phyloP scores from a whole-genome alignment of 345 rosid species.

The Brassica carinata region DNA sequence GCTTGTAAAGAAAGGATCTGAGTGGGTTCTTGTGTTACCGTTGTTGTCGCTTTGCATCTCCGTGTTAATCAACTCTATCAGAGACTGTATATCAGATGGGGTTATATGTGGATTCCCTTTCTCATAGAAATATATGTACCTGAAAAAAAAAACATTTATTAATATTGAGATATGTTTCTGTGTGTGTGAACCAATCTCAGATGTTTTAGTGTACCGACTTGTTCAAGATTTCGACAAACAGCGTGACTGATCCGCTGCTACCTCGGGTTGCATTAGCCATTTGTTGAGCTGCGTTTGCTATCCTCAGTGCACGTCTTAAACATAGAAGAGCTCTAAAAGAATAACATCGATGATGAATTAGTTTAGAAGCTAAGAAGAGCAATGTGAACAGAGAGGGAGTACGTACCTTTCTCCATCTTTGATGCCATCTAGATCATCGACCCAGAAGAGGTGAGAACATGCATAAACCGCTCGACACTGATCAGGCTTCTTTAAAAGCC shows the following conservation, averaged over 20 bases:
- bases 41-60: slow-evolving; percentile 71
- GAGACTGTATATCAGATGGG: slow-evolving; percentile 61
- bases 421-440: slow-evolving; percentile 57
- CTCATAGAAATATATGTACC: slow-evolving; percentile 83
- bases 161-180: not conserved
- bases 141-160: slow-evolving; percentile 15
- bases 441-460: slow-evolving; percentile 94
- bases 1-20: slow-evolving; percentile 68
- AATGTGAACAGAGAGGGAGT: not conserved
- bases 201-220: slow-evolving; percentile 50
- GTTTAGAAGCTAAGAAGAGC: not conserved
- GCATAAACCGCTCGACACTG: slow-evolving; percentile 94
- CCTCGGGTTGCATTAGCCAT: slow-evolving; percentile 77
- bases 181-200: not conserved
- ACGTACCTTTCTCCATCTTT: slow-evolving; percentile 85
- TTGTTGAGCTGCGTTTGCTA: slow-evolving; percentile 92
- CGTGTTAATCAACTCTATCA: slow-evolving; percentile 63
- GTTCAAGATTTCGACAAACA: slow-evolving; percentile 85
- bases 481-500: slow-evolving; percentile 91
- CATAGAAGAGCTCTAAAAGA: slow-evolving; percentile 73
- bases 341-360: not conserved
- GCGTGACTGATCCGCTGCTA: slow-evolving; percentile 70
- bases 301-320: slow-evolving; percentile 81
- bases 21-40: slow-evolving; percentile 48
- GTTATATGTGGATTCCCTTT: slow-evolving; percentile 75